These are phyloP conservation scores for Cladosporium halotolerans DNA, from an alignment of 2,329 filamentous ascomycete species.

Conservation along the genomic window DNA sequence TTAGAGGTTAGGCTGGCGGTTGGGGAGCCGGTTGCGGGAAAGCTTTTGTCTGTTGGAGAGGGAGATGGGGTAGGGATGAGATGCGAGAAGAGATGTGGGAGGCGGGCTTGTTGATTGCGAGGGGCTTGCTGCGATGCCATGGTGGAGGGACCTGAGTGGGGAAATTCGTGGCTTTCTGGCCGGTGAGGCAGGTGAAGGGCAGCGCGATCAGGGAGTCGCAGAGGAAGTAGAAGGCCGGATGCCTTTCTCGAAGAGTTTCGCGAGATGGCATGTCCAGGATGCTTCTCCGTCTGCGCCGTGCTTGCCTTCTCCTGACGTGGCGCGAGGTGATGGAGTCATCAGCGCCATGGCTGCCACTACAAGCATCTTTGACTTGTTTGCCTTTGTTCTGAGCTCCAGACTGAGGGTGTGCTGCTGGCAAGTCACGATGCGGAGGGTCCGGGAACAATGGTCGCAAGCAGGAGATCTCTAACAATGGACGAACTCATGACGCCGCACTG, in stretches of 20 bases:
- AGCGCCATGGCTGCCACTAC: neutral
- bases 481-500: neutral
- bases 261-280: neutral
- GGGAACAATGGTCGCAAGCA: too few relatives aligned
- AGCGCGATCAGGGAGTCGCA: conserved; percentile 14
- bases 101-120: conserved; percentile 1
- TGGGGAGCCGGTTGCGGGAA: too few relatives aligned
- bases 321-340: neutral
- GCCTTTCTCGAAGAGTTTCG: neutral
- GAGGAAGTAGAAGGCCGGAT: conserved; percentile 5
- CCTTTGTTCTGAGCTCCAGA: neutral
- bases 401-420: too few relatives aligned
- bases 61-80: too few relatives aligned
- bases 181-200: conserved; percentile 1
- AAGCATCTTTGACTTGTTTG: neutral
- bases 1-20: too few relatives aligned
- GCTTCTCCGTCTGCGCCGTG: neutral
- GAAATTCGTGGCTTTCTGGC: neutral
- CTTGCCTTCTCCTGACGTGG: neutral
- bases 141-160: neutral
- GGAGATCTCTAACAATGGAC: neutral
- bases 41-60: too few relatives aligned
- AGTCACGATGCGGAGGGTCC: too few relatives aligned
- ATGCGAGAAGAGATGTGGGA: conserved; percentile 12
- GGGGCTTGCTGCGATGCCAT: neutral